phyloP scores from a whole-genome alignment of 805 yeast genomes.

The Candida broadrunensis region DNA sequence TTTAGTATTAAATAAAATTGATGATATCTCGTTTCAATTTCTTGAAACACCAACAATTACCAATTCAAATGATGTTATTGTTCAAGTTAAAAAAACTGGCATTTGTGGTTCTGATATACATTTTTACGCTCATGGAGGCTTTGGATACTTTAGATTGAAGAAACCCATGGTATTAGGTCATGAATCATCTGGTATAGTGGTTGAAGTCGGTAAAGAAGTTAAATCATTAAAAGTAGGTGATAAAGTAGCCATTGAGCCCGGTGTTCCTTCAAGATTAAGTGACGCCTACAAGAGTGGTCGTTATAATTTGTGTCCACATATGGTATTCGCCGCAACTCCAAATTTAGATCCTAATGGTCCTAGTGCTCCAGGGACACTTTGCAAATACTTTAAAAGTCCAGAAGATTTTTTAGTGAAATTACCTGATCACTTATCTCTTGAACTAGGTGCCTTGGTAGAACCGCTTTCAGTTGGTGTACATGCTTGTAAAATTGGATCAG shows the following conservation, averaged over 20 bases:
- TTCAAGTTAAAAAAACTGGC: conserved; percentile 18
- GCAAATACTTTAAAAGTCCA: conserved; percentile 13
- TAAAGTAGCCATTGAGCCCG: conserved; percentile 53
- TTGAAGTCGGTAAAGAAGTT: conserved; percentile 50
- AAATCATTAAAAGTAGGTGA: conserved; percentile 43
- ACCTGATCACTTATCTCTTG: conserved; percentile 19
- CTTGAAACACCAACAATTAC: not conserved
- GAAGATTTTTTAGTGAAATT: conserved; percentile 16
- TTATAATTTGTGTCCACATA: conserved; percentile 15
- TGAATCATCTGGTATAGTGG: conserved; percentile 44
- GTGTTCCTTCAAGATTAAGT: conserved; percentile 44
- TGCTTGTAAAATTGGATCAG: conserved; percentile 16
- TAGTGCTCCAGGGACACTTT: conserved; percentile 11
- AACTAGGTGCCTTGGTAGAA: conserved; percentile 25
- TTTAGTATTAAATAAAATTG: not conserved
- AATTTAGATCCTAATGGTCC: conserved; percentile 12
- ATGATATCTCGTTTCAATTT: not conserved
- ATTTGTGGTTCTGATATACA: conserved; percentile 23
- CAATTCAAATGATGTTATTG: conserved; percentile 16
- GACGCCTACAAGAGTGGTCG: conserved; percentile 17
- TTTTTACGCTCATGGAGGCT: conserved; percentile 17
- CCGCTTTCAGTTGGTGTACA: conserved; percentile 23
- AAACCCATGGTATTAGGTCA: conserved; percentile 43
- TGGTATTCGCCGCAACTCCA: conserved; percentile 20
- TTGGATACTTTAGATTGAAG: conserved; percentile 28